A percentile compares a stretch with the other conserved stretches of the same genome.
Conservation (phyloP, 768 basidiomycete genomes). For the Lentinula sp. region DNA sequence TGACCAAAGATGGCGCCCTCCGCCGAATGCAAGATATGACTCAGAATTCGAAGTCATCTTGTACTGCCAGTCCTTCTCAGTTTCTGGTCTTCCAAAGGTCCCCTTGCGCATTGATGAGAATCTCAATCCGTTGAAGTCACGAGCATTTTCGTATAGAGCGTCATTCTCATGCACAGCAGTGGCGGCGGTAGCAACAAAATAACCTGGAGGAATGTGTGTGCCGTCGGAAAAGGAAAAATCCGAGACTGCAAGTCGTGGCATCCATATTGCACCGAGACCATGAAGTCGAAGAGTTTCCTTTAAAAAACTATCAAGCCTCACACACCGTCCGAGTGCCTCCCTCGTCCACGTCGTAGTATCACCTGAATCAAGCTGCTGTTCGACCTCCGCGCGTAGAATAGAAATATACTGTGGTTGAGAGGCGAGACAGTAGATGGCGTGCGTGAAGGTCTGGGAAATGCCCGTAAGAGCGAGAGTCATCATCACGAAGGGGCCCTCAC, state of each 20-base stretch:
- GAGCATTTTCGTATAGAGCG: slow-evolving; percentile 28
- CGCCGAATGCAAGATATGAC: slow-evolving; percentile 29
- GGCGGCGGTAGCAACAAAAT: slow-evolving; percentile 16
- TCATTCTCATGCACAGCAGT: slow-evolving; percentile 25
- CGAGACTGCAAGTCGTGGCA: slow-evolving; percentile 22
- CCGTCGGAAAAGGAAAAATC: slow-evolving; percentile 32
- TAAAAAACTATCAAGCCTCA: slow-evolving; percentile 35
- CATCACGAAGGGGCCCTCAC: slow-evolving; percentile 31
- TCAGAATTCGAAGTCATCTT: slow-evolving; percentile 22
- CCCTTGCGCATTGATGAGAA: slow-evolving; percentile 22
- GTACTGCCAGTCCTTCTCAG: slow-evolving; percentile 13
- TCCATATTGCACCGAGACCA: slow-evolving; percentile 21
- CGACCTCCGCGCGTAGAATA: slow-evolving; percentile 31
- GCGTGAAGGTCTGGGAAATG: slow-evolving; percentile 21
- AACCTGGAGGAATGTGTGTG: slow-evolving; percentile 25
- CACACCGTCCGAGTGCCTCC: slow-evolving; percentile 29
- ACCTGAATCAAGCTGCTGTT: slow-evolving; percentile 20
- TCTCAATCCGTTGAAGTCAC: slow-evolving; percentile 34
- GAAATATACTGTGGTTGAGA: slow-evolving; percentile 25
- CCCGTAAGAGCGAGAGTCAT: slow-evolving; percentile 23
- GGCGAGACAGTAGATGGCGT: slow-evolving; percentile 29
- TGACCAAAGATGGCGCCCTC: slow-evolving; percentile 27
- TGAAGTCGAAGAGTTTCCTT: slow-evolving; percentile 30
- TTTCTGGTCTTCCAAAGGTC: slow-evolving; percentile 14
- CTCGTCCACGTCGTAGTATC: slow-evolving; percentile 28